Evolutionary conservation across 768 basidiomycete species (phyloP).

Genomic region (Lepiota brunneoincarnata): DNA sequence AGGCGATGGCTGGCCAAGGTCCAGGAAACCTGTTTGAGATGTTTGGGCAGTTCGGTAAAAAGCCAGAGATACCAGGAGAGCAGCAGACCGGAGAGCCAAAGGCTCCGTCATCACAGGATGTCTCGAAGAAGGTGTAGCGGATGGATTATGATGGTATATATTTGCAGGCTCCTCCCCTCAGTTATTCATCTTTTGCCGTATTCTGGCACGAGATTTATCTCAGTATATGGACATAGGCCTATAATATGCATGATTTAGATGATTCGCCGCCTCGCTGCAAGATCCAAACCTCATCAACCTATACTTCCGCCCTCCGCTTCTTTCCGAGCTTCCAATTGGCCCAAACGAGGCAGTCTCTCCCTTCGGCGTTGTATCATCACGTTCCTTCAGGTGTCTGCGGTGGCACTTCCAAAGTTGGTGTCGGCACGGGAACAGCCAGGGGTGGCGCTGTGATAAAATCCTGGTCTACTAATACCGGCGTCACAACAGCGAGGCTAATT

Average conservation of each 20-base stretch:
- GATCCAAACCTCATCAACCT: not conserved
- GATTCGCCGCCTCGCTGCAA: not conserved
- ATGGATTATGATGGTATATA: not conserved
- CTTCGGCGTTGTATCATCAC: too few species aligned
- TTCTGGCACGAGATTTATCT: too few species aligned
- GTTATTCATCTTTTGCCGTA: not conserved
- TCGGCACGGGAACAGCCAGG: too few species aligned
- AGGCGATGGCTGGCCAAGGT: conserved; percentile 39
- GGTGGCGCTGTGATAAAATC: too few species aligned
- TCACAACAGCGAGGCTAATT: not conserved
- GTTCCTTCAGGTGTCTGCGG: too few species aligned
- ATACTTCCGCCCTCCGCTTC: not conserved
- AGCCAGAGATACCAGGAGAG: conserved; percentile 8
- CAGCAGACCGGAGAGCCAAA: not conserved
- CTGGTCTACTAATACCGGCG: too few species aligned
- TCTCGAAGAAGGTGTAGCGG: conserved; percentile 5
- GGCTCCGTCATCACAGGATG: not conserved
- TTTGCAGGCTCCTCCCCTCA: conserved; percentile 6
- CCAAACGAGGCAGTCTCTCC: not conserved
- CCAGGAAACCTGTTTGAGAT: conserved; percentile 50
- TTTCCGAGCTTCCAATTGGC: not conserved
- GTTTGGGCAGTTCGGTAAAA: conserved; percentile 27
- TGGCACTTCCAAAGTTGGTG: not conserved
- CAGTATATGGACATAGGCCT: too few species aligned
- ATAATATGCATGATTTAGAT: too few species aligned